phyloP scores from a whole-genome alignment of 805 yeast genomes.

The Suhomyces sp. region DNA sequence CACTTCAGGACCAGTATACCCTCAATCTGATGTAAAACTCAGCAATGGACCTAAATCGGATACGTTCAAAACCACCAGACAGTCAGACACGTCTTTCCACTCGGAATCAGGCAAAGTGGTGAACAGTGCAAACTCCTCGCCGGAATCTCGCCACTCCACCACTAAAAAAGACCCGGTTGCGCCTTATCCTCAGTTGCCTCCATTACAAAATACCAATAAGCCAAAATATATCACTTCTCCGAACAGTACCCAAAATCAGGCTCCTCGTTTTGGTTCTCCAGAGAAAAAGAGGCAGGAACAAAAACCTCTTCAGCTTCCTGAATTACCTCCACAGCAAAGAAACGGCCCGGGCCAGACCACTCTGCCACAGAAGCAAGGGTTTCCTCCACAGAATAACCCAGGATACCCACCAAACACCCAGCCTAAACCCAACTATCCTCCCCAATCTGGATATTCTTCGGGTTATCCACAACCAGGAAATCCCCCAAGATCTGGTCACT shows the following conservation, averaged over 20 bases:
- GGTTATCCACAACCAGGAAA: background rate
- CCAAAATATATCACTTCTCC: constrained; percentile 35
- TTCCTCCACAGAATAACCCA: background rate
- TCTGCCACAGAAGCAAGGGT: background rate
- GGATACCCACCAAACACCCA: background rate
- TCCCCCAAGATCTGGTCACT: background rate
- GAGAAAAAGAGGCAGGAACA: constrained; percentile 4
- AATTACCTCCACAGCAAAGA: constrained; percentile 6
- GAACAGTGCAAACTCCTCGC: constrained; percentile 13
- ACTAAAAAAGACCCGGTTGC: background rate
- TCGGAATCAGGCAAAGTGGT: constrained; percentile 23
- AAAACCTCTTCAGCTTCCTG: constrained; percentile 5
- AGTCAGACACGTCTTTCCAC: constrained; percentile 20
- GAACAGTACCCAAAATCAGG: constrained; percentile 26
- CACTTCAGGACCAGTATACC: background rate
- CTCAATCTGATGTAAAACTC: constrained; percentile 3
- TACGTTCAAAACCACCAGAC: constrained; percentile 10
- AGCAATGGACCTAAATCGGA: constrained; percentile 17
- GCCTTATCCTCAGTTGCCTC: constrained; percentile 11
- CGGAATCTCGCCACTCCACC: constrained; percentile 13
- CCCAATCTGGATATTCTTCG: background rate
- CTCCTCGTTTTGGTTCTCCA: constrained; percentile 6
- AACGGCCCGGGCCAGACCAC: background rate
- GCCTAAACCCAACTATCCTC: background rate
- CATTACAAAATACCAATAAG: constrained; percentile 9